phyloP scores from a whole-genome alignment of 441 rosid species.

The Jatropha multifida region DNA sequence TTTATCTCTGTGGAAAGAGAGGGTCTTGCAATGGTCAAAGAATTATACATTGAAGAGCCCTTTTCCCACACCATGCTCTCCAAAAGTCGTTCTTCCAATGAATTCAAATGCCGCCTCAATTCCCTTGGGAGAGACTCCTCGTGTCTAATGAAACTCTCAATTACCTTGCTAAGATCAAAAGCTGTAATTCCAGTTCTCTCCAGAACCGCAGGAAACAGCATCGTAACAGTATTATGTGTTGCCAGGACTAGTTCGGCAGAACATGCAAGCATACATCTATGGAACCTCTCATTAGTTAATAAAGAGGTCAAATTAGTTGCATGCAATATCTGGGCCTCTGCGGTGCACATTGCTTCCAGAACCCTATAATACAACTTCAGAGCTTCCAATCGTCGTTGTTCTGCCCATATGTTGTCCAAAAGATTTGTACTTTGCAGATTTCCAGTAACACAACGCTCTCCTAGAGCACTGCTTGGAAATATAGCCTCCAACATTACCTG shows the following conservation, averaged over 20 bases:
- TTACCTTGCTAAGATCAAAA: slow-evolving; percentile 98
- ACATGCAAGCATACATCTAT: slow-evolving; percentile 98
- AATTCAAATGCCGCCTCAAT: slow-evolving; percentile 92
- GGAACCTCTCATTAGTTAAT: slow-evolving; percentile 95
- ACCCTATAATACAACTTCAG: slow-evolving; percentile 87
- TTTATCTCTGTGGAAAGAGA: slow-evolving; percentile 69
- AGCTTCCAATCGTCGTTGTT: slow-evolving; percentile 85
- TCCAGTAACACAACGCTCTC: slow-evolving; percentile 67
- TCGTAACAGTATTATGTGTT: slow-evolving; percentile 86
- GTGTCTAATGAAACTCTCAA: slow-evolving; percentile 94
- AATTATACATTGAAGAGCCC: slow-evolving; percentile 96
- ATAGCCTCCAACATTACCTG: slow-evolving; percentile 86
- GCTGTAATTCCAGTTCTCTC: slow-evolving; percentile 98
- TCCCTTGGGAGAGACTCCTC: slow-evolving; percentile 98
- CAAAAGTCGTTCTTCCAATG: slow-evolving; percentile 89
- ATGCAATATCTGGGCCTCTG: slow-evolving; percentile 83
- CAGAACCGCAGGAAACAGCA: slow-evolving; percentile 95
- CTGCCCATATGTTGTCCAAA: slow-evolving; percentile 96
- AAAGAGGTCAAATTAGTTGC: slow-evolving; percentile 80
- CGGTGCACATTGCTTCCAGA: slow-evolving; percentile 92
- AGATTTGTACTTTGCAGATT: slow-evolving; percentile 65
- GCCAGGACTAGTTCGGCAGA: slow-evolving; percentile 96
- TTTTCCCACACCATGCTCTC: slow-evolving; percentile 99
- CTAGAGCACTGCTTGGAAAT: slow-evolving; percentile 70
- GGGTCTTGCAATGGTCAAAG: slow-evolving; percentile 84